Percentiles rank a stretch among this genome's conserved stretches.
phyloP scores from a whole-genome alignment of 805 yeast genomes.

The Metschnikowia sp. region DNA sequence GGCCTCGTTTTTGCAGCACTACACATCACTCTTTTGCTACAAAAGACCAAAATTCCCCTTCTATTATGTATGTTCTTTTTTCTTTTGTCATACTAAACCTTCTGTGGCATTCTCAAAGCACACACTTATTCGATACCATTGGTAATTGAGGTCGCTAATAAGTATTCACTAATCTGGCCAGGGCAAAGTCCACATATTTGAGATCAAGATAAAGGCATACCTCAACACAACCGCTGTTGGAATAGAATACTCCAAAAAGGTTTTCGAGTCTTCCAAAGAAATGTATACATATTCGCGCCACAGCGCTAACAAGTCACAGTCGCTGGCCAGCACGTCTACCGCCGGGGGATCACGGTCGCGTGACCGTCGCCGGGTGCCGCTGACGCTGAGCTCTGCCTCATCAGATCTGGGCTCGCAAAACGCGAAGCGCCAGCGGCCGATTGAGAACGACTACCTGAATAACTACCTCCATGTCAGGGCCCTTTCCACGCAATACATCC shows the following conservation, averaged over 20 bases:
- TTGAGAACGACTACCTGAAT: constrained; percentile 71
- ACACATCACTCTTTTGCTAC: constrained; percentile 2
- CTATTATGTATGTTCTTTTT: neutral
- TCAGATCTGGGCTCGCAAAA: constrained; percentile 4
- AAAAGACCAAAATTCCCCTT: neutral
- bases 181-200: neutral
- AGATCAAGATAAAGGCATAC: neutral
- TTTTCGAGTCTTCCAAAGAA: neutral
- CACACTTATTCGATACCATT: too few relatives aligned
- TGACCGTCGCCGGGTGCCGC: constrained; percentile 10
- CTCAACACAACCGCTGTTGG: too few relatives aligned
- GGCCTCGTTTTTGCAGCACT: constrained; percentile 4
- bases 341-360: constrained; percentile 6
- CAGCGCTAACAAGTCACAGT: constrained; percentile 10
- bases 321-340: constrained; percentile 8
- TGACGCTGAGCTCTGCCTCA: constrained; percentile 5
- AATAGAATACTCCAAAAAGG: neutral
- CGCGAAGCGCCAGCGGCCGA: constrained; percentile 10
- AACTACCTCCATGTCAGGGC: constrained; percentile 60
- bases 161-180: neutral
- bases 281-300: constrained; percentile 20
- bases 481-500: constrained; percentile 60
- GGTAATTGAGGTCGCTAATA: too few relatives aligned
- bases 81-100: neutral
- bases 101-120: neutral